Evolutionary conservation across 2,329 filamentous ascomycete species (phyloP), one percentile per base, ranked within the genome.

Genomic region (Incumbomyces delicatus): DNA sequence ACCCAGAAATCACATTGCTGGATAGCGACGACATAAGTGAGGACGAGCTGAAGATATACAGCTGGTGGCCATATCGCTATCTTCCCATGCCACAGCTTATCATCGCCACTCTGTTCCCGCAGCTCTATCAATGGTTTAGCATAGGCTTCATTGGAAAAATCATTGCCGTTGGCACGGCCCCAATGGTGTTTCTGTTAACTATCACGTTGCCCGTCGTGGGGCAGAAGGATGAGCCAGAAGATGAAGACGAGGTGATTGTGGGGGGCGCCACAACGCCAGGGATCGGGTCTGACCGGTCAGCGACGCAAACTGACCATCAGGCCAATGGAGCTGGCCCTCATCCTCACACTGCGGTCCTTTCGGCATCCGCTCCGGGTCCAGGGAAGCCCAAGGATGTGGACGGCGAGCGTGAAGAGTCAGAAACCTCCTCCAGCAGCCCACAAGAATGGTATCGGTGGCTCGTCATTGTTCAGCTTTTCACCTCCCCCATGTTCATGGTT

Each of bases 201-300:
- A 80, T 92, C 39, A 98, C 92, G 0, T 66, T 98, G 3, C 92
- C 94, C 0, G 88, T 98, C 1, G 86, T 95, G 5, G 90, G 96
- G 58, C 77, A 77, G 1, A 73, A 77, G 16, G 72, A 66, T 31
- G 90, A 96, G 58, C 77, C 77, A 1, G 73, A 77, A 16, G 72
- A 75, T 6, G 75, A 79, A 11, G 66, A 70, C 2, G 70, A 73
- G 3, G 60, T 63, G 13, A 49, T 56, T 8, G 51, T 57, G 7
- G 53, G 58, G n/a, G 50, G 60, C 41, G 52, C 58, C 16, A 55
- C 52, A 8, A 46, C 58, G 44, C 41, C 47, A 46, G 13, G 39
- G 33, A 8, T 4, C 22, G 22, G 22, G 22, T 8, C 4, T 5
- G 8, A 27, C 8, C 18, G 38, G 50, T 33, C 8, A 38, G 40